Percentiles rank a stretch among this genome's conserved stretches.
These are phyloP conservation scores for Castanopsis chinensis DNA, from an alignment of 306 rosid genomes.

Conservation along the genomic window DNA sequence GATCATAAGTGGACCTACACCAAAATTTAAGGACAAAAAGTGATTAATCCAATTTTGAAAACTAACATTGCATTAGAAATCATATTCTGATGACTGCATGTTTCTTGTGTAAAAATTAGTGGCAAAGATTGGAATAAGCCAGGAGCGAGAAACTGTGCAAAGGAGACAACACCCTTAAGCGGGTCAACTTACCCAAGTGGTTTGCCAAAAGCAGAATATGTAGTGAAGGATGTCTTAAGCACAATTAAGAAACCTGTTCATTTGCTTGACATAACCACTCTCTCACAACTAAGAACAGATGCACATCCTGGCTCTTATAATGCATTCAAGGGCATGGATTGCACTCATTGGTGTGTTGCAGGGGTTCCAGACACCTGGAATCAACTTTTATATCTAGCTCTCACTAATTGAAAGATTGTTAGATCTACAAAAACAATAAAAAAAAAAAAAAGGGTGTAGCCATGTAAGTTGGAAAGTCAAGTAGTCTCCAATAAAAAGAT, in stretches of 20 bases:
- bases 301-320: slow-evolving; percentile 60
- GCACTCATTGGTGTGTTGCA: slow-evolving; percentile 80
- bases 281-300: slow-evolving; percentile 72
- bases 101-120: slow-evolving; percentile 20
- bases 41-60: too few species aligned
- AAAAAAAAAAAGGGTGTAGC: not conserved
- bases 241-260: slow-evolving; percentile 41
- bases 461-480: not conserved
- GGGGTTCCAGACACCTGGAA: slow-evolving; percentile 50
- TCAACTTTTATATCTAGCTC: too few species aligned
- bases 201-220: slow-evolving; percentile 36
- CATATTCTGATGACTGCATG: not conserved
- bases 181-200: slow-evolving; percentile 51
- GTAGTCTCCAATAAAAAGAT: not conserved
- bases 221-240: slow-evolving; percentile 39
- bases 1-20: too few species aligned
- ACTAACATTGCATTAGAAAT: not conserved
- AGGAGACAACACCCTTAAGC: slow-evolving; percentile 48
- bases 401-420: too few species aligned
- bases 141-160: slow-evolving; percentile 43
- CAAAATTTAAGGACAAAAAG: too few species aligned
- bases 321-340: slow-evolving; percentile 58
- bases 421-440: too few species aligned
- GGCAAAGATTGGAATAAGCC: slow-evolving; percentile 52
- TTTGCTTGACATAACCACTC: slow-evolving; percentile 54